Conservation (phyloP, 345 rosid species). For the Populus alba region DNA sequence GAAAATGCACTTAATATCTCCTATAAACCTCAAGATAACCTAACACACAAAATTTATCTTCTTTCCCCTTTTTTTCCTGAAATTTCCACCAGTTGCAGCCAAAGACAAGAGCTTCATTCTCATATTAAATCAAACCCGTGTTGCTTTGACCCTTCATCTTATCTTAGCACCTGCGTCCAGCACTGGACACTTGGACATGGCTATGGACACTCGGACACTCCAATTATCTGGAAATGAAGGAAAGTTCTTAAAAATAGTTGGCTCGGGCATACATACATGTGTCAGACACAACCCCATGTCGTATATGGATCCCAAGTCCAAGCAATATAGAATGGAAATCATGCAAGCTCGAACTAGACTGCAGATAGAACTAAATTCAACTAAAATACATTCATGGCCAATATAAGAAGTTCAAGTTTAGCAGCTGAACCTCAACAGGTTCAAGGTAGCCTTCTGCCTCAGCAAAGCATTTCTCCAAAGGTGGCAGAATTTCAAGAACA, state of each 20-base stretch:
- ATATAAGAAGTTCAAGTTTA: neutral
- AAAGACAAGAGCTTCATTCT: neutral
- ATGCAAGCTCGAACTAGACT: neutral
- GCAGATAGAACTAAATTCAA: neutral
- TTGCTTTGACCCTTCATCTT: no score
- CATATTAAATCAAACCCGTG: neutral
- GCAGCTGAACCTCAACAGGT: constrained; percentile 64
- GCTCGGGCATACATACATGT: no score
- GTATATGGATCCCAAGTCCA: no score
- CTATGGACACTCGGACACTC: no score
- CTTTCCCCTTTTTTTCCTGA: neutral
- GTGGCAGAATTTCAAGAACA: constrained; percentile 83
- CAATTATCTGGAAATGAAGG: no score
- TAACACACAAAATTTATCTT: neutral
- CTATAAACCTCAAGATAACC: neutral
- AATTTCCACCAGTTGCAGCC: neutral
- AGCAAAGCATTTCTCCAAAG: constrained; percentile 62
- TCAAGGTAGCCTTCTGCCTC: constrained; percentile 71
- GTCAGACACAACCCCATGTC: no score
- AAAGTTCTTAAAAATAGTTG: no score
- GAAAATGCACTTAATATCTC: neutral
- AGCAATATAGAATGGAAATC: no score
- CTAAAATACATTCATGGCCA: no score
- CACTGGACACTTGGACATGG: no score
- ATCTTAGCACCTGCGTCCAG: no score